Conservation (phyloP, 768 basidiomycete species). For the Panus rudis region DNA sequence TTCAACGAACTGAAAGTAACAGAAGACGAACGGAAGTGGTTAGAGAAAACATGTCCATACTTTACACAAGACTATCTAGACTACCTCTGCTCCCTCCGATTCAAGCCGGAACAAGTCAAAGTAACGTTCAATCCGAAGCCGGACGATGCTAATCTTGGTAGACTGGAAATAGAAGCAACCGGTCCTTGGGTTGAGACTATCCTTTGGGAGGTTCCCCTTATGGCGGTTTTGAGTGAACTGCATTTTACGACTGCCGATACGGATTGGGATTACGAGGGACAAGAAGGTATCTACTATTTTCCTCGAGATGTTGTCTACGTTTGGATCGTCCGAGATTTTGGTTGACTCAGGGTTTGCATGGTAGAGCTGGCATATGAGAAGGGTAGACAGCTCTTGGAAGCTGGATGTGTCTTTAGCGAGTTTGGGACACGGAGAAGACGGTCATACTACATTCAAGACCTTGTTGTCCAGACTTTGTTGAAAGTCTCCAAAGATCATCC, state of each 20-base stretch:
- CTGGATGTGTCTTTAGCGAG: constrained; percentile 71
- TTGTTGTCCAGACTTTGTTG: constrained; percentile 63
- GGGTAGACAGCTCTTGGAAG: constrained; percentile 51
- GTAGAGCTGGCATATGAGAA: constrained; percentile 72
- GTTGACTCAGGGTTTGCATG: too few relatives aligned
- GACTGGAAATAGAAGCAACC: constrained; percentile 61
- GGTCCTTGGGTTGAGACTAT: constrained; percentile 84
- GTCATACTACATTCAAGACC: constrained; percentile 67
- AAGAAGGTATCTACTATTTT: constrained; percentile 62
- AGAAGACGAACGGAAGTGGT: constrained; percentile 56
- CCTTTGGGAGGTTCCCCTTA: constrained; percentile 93
- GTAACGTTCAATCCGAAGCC: constrained; percentile 57
- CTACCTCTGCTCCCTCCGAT: constrained; percentile 64
- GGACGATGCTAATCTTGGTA: constrained; percentile 41
- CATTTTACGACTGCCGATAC: constrained; percentile 72
- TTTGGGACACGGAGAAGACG: constrained; percentile 83
- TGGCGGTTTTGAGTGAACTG: constrained; percentile 86
- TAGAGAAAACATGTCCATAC: constrained; percentile 65
- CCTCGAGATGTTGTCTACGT: too few relatives aligned
- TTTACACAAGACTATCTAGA: constrained; percentile 67
- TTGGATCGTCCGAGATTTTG: too few relatives aligned
- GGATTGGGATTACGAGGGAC: constrained; percentile 83
- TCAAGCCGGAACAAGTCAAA: constrained; percentile 66
- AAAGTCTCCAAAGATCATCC: constrained; percentile 49
- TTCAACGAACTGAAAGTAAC: constrained; percentile 61